Conservation (phyloP, 805 yeast genomes). For the Blastobotrys parvus region DNA sequence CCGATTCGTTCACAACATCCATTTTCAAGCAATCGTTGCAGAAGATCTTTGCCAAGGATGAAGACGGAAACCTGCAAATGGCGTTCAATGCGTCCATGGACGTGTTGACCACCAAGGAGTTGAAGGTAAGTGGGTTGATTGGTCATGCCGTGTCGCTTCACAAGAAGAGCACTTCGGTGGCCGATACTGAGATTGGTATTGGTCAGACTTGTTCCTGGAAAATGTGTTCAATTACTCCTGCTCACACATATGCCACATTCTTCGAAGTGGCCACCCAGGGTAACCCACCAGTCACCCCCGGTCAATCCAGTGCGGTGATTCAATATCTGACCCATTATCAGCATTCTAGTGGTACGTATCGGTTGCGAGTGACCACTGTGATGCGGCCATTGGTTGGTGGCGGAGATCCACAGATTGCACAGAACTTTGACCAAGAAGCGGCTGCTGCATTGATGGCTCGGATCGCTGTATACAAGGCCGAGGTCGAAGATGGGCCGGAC, state of each 20-base stretch:
- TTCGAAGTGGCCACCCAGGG: slow-evolving; percentile 59
- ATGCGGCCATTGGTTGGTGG: slow-evolving; percentile 43
- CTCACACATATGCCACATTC: slow-evolving; percentile 80
- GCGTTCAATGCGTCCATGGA: slow-evolving; percentile 87
- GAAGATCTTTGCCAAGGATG: slow-evolving; percentile 80
- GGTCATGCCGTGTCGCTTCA: slow-evolving; percentile 79
- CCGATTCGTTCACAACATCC: slow-evolving; percentile 91
- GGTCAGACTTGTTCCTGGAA: slow-evolving; percentile 90
- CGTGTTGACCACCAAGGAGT: slow-evolving; percentile 67
- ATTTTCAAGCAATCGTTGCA: slow-evolving; percentile 87
- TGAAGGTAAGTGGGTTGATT: slow-evolving; percentile 85
- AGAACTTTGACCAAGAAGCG: slow-evolving; percentile 95
- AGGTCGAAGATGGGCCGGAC: slow-evolving; percentile 85
- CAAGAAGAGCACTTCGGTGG: slow-evolving; percentile 57
- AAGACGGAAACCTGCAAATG: slow-evolving; percentile 76
- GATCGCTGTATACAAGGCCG: slow-evolving; percentile 75
- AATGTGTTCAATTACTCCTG: slow-evolving; percentile 76
- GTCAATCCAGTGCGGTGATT: slow-evolving; percentile 33
- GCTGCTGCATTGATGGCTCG: slow-evolving; percentile 93
- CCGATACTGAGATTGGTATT: slow-evolving; percentile 88
- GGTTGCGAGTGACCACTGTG: slow-evolving; percentile 86
- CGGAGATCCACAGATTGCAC: slow-evolving; percentile 46
- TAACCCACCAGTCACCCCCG: slow-evolving; percentile 26
- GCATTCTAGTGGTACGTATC: slow-evolving; percentile 86
- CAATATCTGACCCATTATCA: slow-evolving; percentile 91